phyloP scores from a whole-genome alignment of 495 filamentous ascomycete species.

The Aspergillus wentii region DNA sequence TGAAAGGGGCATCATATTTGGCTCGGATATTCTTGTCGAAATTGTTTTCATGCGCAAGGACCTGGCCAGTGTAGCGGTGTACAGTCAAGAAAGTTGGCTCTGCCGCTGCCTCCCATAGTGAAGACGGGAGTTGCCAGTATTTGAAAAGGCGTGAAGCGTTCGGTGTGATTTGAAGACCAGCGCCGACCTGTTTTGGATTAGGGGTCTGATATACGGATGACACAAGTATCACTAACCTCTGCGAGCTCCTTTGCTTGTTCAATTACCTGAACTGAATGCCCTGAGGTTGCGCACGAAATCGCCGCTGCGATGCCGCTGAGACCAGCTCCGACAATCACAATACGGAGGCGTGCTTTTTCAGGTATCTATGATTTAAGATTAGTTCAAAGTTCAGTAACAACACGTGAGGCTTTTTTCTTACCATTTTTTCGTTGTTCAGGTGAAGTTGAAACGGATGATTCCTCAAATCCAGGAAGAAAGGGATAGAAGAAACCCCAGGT shows the following conservation, averaged over 20 bases:
- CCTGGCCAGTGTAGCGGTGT: constrained; percentile 49
- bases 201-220: background rate
- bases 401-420: too few relatives aligned
- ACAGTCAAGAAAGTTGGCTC: constrained; percentile 51
- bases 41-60: constrained; percentile 47
- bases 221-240: too few relatives aligned
- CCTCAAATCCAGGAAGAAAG: too few relatives aligned
- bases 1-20: constrained; percentile 46
- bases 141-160: constrained; percentile 51
- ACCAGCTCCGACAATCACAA: constrained; percentile 34
- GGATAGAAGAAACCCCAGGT: too few relatives aligned
- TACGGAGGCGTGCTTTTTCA: constrained; percentile 19
- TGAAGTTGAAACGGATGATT: too few relatives aligned
- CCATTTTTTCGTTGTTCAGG: too few relatives aligned
- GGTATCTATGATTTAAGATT: constrained; percentile 10
- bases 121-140: constrained; percentile 47
- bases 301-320: constrained; percentile 64
- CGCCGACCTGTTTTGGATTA: constrained; percentile 18
- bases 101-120: constrained; percentile 41
- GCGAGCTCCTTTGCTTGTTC: constrained; percentile 59
- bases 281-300: constrained; percentile 53
- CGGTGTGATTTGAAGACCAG: constrained; percentile 54
- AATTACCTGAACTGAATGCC: constrained; percentile 57
- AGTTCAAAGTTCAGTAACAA: too few relatives aligned
- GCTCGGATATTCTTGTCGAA: constrained; percentile 37